A percentile compares a stretch with the other conserved stretches of the same genome.
phyloP scores from a whole-genome alignment of 208 protist genomes.

The Trypanosoma platydactyli region DNA sequence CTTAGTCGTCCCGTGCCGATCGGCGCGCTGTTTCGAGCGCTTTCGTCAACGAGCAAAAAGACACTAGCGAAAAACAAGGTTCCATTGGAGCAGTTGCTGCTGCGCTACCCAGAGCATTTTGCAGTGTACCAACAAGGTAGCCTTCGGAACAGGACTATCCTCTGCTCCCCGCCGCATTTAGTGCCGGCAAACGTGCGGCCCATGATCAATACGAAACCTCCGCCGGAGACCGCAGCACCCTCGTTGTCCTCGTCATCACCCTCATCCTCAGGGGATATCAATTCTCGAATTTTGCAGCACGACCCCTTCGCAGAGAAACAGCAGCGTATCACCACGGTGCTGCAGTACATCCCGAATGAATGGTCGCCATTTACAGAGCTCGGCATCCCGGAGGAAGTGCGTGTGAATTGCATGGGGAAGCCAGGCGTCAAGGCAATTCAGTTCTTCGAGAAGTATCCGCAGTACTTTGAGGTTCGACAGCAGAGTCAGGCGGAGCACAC shows the following conservation, averaged over 20 bases:
- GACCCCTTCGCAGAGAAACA: slow-evolving; percentile 29
- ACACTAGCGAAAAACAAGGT: slow-evolving; percentile 40
- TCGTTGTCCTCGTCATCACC: neutral
- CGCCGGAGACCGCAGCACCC: neutral
- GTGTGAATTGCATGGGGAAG: slow-evolving; percentile 61
- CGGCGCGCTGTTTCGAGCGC: slow-evolving; percentile 42
- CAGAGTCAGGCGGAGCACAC: slow-evolving; percentile 18
- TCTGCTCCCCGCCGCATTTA: slow-evolving; percentile 2
- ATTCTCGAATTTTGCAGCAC: slow-evolving; percentile 24
- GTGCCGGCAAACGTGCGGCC: slow-evolving; percentile 20
- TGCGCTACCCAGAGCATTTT: slow-evolving; percentile 60
- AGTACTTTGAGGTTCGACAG: slow-evolving; percentile 65
- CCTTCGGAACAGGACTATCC: slow-evolving; percentile 20
- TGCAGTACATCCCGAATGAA: slow-evolving; percentile 71
- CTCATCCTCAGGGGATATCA: neutral
- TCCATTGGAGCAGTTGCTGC: slow-evolving; percentile 59
- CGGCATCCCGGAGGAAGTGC: slow-evolving; percentile 48
- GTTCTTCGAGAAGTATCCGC: slow-evolving; percentile 57
- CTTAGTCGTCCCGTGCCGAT: slow-evolving; percentile 33
- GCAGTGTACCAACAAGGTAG: slow-evolving; percentile 31
- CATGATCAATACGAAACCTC: slow-evolving; percentile 12
- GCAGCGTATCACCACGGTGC: slow-evolving; percentile 43
- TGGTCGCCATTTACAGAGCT: slow-evolving; percentile 41
- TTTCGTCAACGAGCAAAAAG: slow-evolving; percentile 36
- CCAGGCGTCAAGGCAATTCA: slow-evolving; percentile 29